A percentile compares a stretch with the other conserved stretches of the same genome.
These are phyloP conservation scores for Mortierella sp. DNA, from an alignment of 371 early-diverging fungal genomes.

Conservation along the genomic window DNA sequence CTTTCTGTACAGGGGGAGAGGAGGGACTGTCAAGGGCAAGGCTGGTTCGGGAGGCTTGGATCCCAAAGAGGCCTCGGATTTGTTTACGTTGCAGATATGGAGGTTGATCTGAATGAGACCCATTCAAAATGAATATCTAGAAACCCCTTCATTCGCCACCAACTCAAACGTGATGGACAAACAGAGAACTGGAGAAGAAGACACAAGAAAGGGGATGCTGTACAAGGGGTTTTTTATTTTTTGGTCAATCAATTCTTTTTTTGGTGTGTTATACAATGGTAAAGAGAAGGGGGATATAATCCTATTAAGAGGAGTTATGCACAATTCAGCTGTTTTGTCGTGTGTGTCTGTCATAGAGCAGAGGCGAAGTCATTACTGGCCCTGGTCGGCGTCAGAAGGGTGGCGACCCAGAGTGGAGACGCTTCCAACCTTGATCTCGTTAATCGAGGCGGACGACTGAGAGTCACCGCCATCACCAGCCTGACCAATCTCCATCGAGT, in stretches of 20 bases:
- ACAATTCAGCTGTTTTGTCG: not conserved
- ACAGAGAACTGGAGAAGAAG: not conserved
- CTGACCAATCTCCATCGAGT: slow-evolving; percentile 42
- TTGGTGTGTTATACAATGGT: slow-evolving; percentile 3
- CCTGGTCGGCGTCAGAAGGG: not conserved
- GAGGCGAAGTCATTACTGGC: not conserved
- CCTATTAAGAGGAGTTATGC: not conserved
- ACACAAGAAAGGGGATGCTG: not conserved
- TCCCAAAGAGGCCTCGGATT: not conserved
- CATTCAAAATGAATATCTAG: not conserved
- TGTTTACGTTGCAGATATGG: not conserved
- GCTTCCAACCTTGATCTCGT: slow-evolving; percentile 44
- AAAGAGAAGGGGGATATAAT: slow-evolving; percentile 5
- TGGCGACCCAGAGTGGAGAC: slow-evolving; percentile 40
- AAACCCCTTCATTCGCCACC: too few species aligned
- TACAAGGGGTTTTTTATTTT: not conserved
- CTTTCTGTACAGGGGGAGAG: too few species aligned
- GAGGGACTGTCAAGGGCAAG: not conserved
- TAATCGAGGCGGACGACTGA: slow-evolving; percentile 28
- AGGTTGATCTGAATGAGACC: not conserved
- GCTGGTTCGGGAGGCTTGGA: slow-evolving; percentile 6
- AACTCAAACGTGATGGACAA: not conserved
- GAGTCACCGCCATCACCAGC: slow-evolving; percentile 16
- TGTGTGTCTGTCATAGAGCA: not conserved
- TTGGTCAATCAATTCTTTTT: not conserved